phyloP scores from a whole-genome alignment of 2,329 filamentous ascomycete species.

The Fusarium goolgardi region DNA sequence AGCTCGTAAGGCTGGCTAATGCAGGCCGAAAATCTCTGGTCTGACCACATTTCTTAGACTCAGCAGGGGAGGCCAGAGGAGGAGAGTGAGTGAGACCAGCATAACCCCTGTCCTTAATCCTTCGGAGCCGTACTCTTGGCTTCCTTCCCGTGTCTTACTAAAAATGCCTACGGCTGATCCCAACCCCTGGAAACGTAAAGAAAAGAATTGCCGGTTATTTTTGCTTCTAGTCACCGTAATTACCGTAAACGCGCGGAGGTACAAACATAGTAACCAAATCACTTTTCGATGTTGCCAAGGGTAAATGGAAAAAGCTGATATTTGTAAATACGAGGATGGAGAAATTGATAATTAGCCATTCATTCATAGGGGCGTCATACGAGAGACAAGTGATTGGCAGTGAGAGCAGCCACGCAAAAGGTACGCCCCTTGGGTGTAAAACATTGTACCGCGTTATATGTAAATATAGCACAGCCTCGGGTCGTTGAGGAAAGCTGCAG shows the following conservation, averaged over 20 bases:
- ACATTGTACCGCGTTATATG: background rate
- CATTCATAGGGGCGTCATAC: conserved; percentile 19
- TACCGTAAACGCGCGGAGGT: conserved; percentile 16
- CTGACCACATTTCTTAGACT: background rate
- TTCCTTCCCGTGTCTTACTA: background rate
- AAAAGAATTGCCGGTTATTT: background rate
- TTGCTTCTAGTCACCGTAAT: background rate
- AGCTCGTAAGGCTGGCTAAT: conserved; percentile 38
- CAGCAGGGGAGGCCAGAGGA: conserved; percentile 13
- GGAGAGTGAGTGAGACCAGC: conserved; percentile 19
- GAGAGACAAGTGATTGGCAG: conserved; percentile 35
- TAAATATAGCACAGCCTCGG: conserved; percentile 25
- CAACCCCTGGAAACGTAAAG: background rate
- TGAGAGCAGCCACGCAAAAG: conserved; percentile 23
- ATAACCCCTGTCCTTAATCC: conserved; percentile 5
- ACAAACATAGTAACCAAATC: background rate
- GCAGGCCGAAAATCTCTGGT: conserved; percentile 20
- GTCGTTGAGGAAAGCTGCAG: background rate
- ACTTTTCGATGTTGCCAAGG: background rate
- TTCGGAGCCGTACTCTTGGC: conserved; percentile 5
- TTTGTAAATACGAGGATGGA: conserved; percentile 25
- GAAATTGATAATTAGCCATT: background rate
- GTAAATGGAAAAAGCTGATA: background rate
- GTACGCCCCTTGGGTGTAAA: conserved; percentile 15
- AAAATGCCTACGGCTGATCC: background rate